phyloP scores from a whole-genome alignment of 306 rosid species.

The Dryas octopetala region DNA sequence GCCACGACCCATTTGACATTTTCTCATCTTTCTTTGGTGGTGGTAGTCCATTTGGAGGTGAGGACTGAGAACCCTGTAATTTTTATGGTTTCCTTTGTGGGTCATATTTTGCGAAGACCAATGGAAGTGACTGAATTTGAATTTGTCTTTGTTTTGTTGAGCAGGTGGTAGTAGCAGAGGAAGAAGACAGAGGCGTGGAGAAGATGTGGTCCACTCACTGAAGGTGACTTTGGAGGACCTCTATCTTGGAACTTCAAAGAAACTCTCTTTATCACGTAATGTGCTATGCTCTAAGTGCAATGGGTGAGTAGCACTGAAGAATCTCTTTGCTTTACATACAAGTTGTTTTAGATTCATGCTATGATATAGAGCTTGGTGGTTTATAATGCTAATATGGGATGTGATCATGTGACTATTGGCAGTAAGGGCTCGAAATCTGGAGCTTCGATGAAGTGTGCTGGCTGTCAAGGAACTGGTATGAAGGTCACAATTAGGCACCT shows the following conservation, averaged over 20 bases:
- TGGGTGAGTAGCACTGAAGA: conserved; percentile 45
- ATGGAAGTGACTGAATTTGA: not conserved
- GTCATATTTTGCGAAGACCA: not conserved
- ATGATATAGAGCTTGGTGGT: not conserved
- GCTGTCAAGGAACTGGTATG: conserved; percentile 87
- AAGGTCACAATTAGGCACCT: conserved; percentile 75
- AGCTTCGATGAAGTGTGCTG: conserved; percentile 57
- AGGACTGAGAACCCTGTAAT: not conserved
- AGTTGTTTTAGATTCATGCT: not conserved
- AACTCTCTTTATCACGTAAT: conserved; percentile 70
- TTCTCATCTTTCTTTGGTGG: conserved; percentile 79
- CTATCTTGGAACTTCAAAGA: conserved; percentile 71
- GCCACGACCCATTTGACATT: conserved; percentile 80
- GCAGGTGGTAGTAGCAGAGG: conserved; percentile 75
- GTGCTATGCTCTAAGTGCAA: conserved; percentile 74
- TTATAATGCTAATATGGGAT: not conserved
- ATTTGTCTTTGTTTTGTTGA: not conserved
- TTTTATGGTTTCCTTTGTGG: not conserved
- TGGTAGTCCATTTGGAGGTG: conserved; percentile 58
- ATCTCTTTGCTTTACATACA: too few relatives aligned
- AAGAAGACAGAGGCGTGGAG: conserved; percentile 77
- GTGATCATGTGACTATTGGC: conserved; percentile 11
- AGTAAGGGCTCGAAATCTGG: conserved; percentile 90
- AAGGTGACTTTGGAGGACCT: conserved; percentile 86
- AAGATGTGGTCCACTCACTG: conserved; percentile 69